Percentiles rank a stretch among this genome's conserved stretches.
Evolutionary conservation across 306 rosid species (phyloP).

Genomic region (Casuarina equisetifolia): DNA sequence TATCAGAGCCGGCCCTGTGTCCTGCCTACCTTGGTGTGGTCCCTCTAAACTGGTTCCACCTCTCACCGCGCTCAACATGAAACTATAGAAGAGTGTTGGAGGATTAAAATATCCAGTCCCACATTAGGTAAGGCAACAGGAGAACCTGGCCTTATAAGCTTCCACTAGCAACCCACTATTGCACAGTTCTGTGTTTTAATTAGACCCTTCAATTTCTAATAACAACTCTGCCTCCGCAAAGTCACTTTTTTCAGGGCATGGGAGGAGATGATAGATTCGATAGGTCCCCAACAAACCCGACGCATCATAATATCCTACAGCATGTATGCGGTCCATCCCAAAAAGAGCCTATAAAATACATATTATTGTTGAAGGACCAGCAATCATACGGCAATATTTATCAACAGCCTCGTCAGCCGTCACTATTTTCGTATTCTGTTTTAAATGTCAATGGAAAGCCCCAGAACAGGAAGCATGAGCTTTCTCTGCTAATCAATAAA

Average conservation of each 20-base stretch:
- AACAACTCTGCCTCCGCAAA: too few species aligned
- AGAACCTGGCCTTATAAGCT: too few species aligned
- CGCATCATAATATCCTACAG: conserved; percentile 14
- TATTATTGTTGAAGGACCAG: conserved; percentile 7
- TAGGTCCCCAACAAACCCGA: conserved; percentile 29
- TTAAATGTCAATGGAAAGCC: conserved; percentile 25
- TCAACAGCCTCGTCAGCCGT: conserved; percentile 30
- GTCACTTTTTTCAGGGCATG: neutral
- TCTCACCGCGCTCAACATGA: too few species aligned
- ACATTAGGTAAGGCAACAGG: too few species aligned
- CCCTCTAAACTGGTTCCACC: too few species aligned
- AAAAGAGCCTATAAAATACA: conserved; percentile 8
- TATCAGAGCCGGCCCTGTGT: too few species aligned
- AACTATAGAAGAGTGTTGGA: too few species aligned
- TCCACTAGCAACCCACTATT: too few species aligned
- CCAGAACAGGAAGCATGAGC: conserved; percentile 16
- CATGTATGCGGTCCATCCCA: conserved; percentile 45
- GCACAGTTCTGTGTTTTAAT: too few species aligned
- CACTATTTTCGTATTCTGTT: conserved; percentile 23
- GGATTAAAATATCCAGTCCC: too few species aligned
- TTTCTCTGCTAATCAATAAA: neutral
- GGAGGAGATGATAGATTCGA: neutral
- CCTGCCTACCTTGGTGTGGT: too few species aligned
- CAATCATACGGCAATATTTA: conserved; percentile 2
- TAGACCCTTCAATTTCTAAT: too few species aligned